A percentile compares a stretch with the other conserved stretches of the same genome.
Evolutionary conservation across 768 basidiomycete species (phyloP).

Genomic region (Pulveroboletus sp.): DNA sequence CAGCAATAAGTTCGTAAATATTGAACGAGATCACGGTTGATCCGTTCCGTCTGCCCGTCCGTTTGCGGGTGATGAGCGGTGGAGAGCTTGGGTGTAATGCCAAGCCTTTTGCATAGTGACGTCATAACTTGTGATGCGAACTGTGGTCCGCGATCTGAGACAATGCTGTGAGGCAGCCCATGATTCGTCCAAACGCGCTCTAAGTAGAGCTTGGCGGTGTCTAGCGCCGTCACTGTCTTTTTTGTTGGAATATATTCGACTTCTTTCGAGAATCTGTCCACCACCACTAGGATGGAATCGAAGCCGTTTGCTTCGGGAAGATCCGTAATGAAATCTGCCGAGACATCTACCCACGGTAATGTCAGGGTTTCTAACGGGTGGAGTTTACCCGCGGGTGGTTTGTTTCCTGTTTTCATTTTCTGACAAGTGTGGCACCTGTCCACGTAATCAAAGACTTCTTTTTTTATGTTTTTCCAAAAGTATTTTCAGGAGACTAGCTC

Average conservation of each 20-base stretch:
- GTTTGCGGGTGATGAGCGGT: conserved; percentile 38
- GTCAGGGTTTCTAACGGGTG: no score
- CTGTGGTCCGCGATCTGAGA: conserved; percentile 1
- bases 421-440: no score
- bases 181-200: conserved; percentile 1
- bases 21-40: conserved; percentile 23
- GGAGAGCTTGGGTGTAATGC: conserved; percentile 14
- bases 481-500: no score
- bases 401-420: no score
- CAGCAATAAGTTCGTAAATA: no score
- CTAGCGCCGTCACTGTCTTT: neutral
- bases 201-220: neutral
- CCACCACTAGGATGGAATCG: neutral
- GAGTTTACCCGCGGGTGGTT: no score
- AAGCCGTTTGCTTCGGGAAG: no score
- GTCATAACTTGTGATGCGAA: neutral
- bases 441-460: no score
- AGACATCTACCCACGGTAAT: no score
- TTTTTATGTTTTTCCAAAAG: no score
- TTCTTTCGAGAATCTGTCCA: neutral
- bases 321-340: no score
- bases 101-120: conserved; percentile 2
- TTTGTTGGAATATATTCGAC: neutral
- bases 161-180: neutral
- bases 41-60: conserved; percentile 33